Evolutionary conservation across 345 rosid species (phyloP).

Genomic region (Euphorbia tirucalli): DNA sequence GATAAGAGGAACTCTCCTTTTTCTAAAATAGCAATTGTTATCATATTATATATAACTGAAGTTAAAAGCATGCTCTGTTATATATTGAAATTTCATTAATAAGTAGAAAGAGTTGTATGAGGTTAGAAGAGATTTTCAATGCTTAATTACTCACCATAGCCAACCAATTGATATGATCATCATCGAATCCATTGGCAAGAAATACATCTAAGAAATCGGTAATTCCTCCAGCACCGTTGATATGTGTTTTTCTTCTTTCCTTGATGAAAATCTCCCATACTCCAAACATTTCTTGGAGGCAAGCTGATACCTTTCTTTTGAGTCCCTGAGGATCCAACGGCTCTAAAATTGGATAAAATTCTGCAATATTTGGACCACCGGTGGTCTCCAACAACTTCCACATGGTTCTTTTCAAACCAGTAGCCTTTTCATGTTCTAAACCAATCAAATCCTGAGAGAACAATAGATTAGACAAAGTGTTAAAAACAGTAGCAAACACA

Average conservation of each 20-base stretch:
- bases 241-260: slow-evolving; percentile 17
- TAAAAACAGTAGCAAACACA: slow-evolving; percentile 18
- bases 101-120: too few relatives aligned
- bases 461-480: slow-evolving; percentile 5
- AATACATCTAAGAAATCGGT: slow-evolving; percentile 23
- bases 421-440: neutral
- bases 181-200: slow-evolving; percentile 12
- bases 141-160: slow-evolving; percentile 3
- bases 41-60: too few relatives aligned
- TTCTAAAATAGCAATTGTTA: too few relatives aligned
- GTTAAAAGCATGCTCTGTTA: too few relatives aligned
- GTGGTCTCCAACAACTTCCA: neutral
- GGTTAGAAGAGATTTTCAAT: too few relatives aligned
- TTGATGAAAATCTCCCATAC: slow-evolving; percentile 13
- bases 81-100: too few relatives aligned
- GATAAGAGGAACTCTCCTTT: too few relatives aligned
- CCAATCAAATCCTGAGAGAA: slow-evolving; percentile 5
- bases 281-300: neutral
- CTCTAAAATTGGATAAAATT: slow-evolving; percentile 13
- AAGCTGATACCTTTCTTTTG: neutral
- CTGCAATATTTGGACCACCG: neutral
- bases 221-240: too few relatives aligned
- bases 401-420: neutral
- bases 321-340: slow-evolving; percentile 20
- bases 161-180: slow-evolving; percentile 23